Percentiles rank a stretch among this genome's conserved stretches.
Evolutionary conservation across 805 yeast species (phyloP).

Genomic region (Lipomyces starkeyi): DNA sequence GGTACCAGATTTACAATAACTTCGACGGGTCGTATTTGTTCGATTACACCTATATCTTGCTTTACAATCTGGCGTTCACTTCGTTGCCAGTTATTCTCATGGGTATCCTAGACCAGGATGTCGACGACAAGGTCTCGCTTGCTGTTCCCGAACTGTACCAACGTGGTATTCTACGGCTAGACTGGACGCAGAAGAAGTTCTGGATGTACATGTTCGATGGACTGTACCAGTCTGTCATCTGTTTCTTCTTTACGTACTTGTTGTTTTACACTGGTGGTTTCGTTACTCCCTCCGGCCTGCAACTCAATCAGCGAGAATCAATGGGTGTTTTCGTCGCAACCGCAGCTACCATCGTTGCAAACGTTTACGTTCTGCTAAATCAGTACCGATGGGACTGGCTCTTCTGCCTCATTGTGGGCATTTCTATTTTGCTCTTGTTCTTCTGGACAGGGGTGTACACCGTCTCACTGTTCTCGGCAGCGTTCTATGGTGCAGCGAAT

Average conservation of each 20-base stretch:
- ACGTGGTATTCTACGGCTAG: constrained; percentile 66
- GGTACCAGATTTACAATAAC: constrained; percentile 72
- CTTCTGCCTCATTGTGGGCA: constrained; percentile 55
- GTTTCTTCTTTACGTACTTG: constrained; percentile 72
- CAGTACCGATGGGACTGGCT: constrained; percentile 84
- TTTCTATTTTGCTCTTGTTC: constrained; percentile 64
- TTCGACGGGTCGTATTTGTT: constrained; percentile 79
- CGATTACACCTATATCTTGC: constrained; percentile 78
- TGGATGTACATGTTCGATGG: constrained; percentile 72
- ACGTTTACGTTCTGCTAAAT: constrained; percentile 67
- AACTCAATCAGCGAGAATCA: constrained; percentile 71
- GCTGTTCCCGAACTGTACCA: constrained; percentile 74
- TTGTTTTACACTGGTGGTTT: constrained; percentile 55
- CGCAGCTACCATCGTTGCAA: constrained; percentile 67
- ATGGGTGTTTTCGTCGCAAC: constrained; percentile 68
- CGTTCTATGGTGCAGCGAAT: constrained; percentile 68
- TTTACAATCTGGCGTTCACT: constrained; percentile 80
- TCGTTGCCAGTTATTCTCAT: constrained; percentile 76
- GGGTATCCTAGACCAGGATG: constrained; percentile 79
- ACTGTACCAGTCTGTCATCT: constrained; percentile 69
- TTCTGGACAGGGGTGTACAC: constrained; percentile 88
- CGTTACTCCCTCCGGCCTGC: constrained; percentile 55
- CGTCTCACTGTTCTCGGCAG: constrained; percentile 56
- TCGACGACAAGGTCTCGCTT: constrained; percentile 65
- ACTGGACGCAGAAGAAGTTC: constrained; percentile 67